phyloP scores from a whole-genome alignment of 2,329 filamentous ascomycete genomes.

The Nigrograna mackinnonii region DNA sequence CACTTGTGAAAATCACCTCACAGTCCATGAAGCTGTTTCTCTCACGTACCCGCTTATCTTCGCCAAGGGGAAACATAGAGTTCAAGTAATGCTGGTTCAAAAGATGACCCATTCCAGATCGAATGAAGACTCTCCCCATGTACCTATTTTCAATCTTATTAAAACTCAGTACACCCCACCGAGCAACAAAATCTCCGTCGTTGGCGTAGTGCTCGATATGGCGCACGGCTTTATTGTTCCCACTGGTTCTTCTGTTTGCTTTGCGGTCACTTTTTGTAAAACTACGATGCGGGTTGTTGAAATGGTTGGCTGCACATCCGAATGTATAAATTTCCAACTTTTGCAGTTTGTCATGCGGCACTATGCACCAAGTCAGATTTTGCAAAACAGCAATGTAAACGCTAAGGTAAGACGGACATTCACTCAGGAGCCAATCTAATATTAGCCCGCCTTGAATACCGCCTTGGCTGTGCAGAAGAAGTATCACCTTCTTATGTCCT shows the following conservation, averaged over 20 bases:
- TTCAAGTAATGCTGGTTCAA: conserved; percentile 65
- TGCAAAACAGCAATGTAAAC: not conserved
- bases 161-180: conserved; percentile 76
- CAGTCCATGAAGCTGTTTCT: conserved; percentile 66
- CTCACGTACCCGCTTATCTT: conserved; percentile 51
- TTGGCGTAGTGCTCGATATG: conserved; percentile 84
- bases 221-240: conserved; percentile 55
- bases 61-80: conserved; percentile 61
- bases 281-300: conserved; percentile 69
- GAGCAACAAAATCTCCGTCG: conserved; percentile 71
- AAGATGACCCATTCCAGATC: conserved; percentile 37
- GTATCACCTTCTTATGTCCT: conserved; percentile 67
- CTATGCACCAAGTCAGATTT: conserved; percentile 55
- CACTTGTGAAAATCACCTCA: conserved; percentile 23
- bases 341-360: conserved; percentile 18
- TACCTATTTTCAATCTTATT: conserved; percentile 55
- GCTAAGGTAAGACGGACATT: conserved; percentile 61
- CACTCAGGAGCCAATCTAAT: conserved; percentile 76
- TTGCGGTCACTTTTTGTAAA: conserved; percentile 2
- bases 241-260: no score
- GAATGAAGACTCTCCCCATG: conserved; percentile 53
- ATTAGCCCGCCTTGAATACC: conserved; percentile 74
- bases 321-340: conserved; percentile 71
- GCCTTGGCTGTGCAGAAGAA: conserved; percentile 78
- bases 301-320: conserved; percentile 78